Evolutionary conservation across 495 filamentous ascomycete species (phyloP).

Genomic region (Talaromyces ruber): DNA sequence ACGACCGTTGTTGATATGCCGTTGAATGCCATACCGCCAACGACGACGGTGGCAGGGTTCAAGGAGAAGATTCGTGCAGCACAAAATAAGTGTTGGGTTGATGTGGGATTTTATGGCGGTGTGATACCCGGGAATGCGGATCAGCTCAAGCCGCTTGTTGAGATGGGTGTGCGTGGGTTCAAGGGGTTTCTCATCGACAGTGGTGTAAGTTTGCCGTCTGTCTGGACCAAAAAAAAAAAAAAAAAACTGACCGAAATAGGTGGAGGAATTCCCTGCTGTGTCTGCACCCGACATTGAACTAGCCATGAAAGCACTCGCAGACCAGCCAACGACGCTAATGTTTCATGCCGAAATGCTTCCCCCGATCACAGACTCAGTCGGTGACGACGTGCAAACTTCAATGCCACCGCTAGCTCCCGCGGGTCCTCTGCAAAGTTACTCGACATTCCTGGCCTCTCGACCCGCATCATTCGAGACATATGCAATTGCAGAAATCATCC

Average conservation of each 20-base stretch:
- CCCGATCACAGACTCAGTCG: constrained; percentile 71
- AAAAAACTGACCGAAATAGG: constrained; percentile 33
- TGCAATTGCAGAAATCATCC: constrained; percentile 79
- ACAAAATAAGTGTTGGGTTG: constrained; percentile 89
- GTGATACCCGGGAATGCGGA: constrained; percentile 83
- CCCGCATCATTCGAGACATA: constrained; percentile 87
- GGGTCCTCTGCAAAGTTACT: constrained; percentile 73
- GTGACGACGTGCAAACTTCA: constrained; percentile 67
- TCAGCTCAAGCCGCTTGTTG: constrained; percentile 72
- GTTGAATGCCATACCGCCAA: constrained; percentile 92
- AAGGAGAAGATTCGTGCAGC: constrained; percentile 81
- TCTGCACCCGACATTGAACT: constrained; percentile 67
- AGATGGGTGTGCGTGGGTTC: constrained; percentile 85
- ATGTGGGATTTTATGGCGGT: constrained; percentile 96
- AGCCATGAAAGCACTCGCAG: constrained; percentile 70
- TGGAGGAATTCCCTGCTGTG: constrained; percentile 93
- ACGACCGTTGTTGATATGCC: constrained; percentile 99
- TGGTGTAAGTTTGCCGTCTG: constrained; percentile 53
- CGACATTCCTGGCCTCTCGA: constrained; percentile 85
- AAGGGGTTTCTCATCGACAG: constrained; percentile 98
- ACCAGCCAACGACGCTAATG: constrained; percentile 82
- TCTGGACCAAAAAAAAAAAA: neutral
- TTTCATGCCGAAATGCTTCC: constrained; percentile 99
- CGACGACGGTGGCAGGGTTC: constrained; percentile 77
- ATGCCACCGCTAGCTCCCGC: constrained; percentile 63